Base-by-base conservation (phyloP, 768 basidiomycete genomes). In the Tulasnella sp. region DNA sequence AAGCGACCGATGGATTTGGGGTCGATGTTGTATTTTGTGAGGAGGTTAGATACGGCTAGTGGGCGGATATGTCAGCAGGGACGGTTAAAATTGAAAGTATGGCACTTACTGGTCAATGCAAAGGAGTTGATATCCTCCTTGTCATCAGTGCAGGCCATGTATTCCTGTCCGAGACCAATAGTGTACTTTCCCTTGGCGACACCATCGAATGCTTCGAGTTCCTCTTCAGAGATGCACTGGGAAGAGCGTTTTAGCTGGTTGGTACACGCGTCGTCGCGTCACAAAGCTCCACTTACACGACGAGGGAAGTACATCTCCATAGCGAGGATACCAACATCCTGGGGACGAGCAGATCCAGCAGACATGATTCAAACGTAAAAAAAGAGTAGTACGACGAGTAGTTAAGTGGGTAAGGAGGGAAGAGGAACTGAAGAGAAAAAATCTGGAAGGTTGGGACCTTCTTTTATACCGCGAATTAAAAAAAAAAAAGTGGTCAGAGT, bases 71-170 rank as follows among this genome's bases (percentile, higher is more conserved):
- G 5, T 40, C n/a, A n/a, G 39, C 27, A 20, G 39, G n/a, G n/a
- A 40, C 29, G 28, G 24, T 15, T 16, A 13, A 3, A 15, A n/a
- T 3, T 20, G 42, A 25, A 12, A 51, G 27, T 41, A n/a, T n/a
- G n/a, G 32, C 13, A 62, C 81, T 54, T 53, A 90, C 92, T 90
- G 61, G 88, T 93, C 58, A 99, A 68, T 34, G 89, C 83, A 65
- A 98, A 91, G 9, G 91, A 93, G 78, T 95, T 93, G 73, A 99
- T 93, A 70, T 99, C 93, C 67, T 99, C 95, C 51, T 88, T 81
- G 75, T 99, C 95, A 64, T 96, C 92, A 53, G 85, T 85, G 78
- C 88, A 98, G 29, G 93, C 90, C 95, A 99, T 99, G 73, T 80
- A 90, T 65, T 92, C 81, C 66, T 93, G 89, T 52, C 92, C 95